phyloP scores from a whole-genome alignment of 2,329 filamentous ascomycete species.

The Cladosporium sp. region DNA sequence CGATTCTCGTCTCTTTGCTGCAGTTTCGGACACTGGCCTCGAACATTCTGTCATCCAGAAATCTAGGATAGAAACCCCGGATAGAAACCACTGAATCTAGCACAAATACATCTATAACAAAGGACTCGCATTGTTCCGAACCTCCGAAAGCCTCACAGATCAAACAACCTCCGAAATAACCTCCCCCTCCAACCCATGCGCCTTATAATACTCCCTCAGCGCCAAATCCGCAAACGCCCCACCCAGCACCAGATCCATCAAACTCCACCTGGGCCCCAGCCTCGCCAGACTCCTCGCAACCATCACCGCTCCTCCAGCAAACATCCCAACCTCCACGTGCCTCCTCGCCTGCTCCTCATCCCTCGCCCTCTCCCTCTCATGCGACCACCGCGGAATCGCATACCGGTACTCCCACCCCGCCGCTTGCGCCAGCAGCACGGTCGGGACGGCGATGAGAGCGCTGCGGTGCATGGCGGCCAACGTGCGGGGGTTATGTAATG shows the following conservation, averaged over 20 bases:
- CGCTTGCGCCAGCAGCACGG: slow-evolving; percentile 24
- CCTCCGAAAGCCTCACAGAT: too few relatives aligned
- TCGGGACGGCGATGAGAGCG: slow-evolving; percentile 18
- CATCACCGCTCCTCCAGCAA: slow-evolving; percentile 23
- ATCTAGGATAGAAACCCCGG: too few relatives aligned
- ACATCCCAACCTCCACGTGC: slow-evolving; percentile 30
- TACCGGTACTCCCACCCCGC: slow-evolving; percentile 24
- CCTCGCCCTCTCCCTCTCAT: slow-evolving; percentile 26
- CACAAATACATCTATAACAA: too few relatives aligned
- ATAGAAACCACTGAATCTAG: too few relatives aligned
- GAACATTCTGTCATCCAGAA: too few relatives aligned
- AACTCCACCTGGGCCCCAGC: slow-evolving; percentile 22
- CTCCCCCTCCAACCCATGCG: slow-evolving; percentile 20
- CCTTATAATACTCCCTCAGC: slow-evolving; percentile 30
- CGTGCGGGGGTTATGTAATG: slow-evolving; percentile 27
- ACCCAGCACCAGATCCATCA: slow-evolving; percentile 28
- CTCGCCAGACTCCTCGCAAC: slow-evolving; percentile 21
- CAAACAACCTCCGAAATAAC: too few relatives aligned
- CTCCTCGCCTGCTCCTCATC: slow-evolving; percentile 29
- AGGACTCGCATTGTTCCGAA: too few relatives aligned
- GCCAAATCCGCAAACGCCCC: slow-evolving; percentile 29
- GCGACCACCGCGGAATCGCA: slow-evolving; percentile 28
- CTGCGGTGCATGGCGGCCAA: slow-evolving; percentile 27
- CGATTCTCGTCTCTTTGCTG: too few relatives aligned
- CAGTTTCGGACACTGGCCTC: too few relatives aligned